These are phyloP conservation scores for Candida insectorum DNA, from an alignment of 805 yeast genomes.

Conservation along the genomic window DNA sequence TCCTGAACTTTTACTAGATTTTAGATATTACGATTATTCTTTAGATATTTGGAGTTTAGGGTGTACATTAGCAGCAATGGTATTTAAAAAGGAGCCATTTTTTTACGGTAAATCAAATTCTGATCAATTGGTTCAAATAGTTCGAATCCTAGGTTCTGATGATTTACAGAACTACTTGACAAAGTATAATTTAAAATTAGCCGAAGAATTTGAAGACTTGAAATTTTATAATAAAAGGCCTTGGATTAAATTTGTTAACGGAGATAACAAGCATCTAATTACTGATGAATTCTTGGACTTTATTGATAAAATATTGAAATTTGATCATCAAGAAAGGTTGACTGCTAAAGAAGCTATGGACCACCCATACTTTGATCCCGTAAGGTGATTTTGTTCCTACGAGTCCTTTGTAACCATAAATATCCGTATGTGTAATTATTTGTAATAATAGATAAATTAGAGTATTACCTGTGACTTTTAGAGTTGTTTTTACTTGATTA, in stretches of 20 bases:
- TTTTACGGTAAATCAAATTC: constrained; percentile 89
- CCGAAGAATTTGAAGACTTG: constrained; percentile 67
- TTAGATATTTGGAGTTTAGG: constrained; percentile 94
- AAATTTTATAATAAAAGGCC: constrained; percentile 74
- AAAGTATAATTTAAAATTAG: constrained; percentile 69
- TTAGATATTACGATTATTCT: constrained; percentile 86
- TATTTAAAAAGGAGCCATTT: constrained; percentile 87
- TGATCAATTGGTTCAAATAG: constrained; percentile 88
- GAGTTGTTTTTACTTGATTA: too few relatives aligned
- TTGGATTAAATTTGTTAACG: constrained; percentile 78
- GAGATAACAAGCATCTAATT: constrained; percentile 64
- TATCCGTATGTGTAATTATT: too few relatives aligned
- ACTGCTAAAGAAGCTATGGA: constrained; percentile 88
- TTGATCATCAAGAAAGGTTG: constrained; percentile 84
- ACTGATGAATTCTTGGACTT: constrained; percentile 72
- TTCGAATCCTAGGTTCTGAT: constrained; percentile 82
- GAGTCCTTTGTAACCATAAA: too few relatives aligned
- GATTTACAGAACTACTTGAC: constrained; percentile 64
- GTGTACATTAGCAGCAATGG: constrained; percentile 86
- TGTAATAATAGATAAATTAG: too few relatives aligned
- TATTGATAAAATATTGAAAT: constrained; percentile 72
- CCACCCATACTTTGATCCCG: constrained; percentile 45
- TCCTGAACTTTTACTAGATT: constrained; percentile 84
- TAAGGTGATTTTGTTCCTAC: constrained; percentile 10
- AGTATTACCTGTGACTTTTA: too few relatives aligned